A percentile compares a stretch with the other conserved stretches of the same genome.
Conservation (phyloP, 305 asterid genomes). For the Fraxinus latifolia region DNA sequence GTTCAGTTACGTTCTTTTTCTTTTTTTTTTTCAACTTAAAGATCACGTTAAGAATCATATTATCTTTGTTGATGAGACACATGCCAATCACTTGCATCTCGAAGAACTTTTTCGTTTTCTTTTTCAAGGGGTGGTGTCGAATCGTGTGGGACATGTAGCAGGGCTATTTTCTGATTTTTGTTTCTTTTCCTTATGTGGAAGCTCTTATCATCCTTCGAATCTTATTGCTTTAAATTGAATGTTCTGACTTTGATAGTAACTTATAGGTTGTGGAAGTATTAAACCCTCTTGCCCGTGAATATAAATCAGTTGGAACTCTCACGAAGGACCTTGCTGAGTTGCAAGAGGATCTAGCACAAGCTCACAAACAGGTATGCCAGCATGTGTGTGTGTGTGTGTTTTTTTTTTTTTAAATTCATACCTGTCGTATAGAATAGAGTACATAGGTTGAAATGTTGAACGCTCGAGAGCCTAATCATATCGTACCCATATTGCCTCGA, state of each 20-base stretch:
- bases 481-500: background rate
- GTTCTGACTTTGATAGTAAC: background rate
- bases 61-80: background rate
- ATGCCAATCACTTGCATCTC: background rate
- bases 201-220: background rate
- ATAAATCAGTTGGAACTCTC: slow-evolving; percentile 74
- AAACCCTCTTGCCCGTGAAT: slow-evolving; percentile 86
- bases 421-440: background rate
- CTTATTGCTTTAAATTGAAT: background rate
- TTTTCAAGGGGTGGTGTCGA: background rate
- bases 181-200: background rate
- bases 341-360: slow-evolving; percentile 62
- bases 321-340: slow-evolving; percentile 74
- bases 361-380: slow-evolving; percentile 64
- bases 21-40: background rate
- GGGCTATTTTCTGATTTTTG: background rate
- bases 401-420: no score
- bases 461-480: background rate
- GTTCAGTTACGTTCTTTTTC: background rate
- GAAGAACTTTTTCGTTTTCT: background rate
- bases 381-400: background rate
- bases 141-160: background rate
- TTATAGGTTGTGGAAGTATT: slow-evolving; percentile 78
- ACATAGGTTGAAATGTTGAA: background rate
- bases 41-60: no score